Base-by-base conservation (phyloP, 306 rosid species). In the Sindora glabra region DNA sequence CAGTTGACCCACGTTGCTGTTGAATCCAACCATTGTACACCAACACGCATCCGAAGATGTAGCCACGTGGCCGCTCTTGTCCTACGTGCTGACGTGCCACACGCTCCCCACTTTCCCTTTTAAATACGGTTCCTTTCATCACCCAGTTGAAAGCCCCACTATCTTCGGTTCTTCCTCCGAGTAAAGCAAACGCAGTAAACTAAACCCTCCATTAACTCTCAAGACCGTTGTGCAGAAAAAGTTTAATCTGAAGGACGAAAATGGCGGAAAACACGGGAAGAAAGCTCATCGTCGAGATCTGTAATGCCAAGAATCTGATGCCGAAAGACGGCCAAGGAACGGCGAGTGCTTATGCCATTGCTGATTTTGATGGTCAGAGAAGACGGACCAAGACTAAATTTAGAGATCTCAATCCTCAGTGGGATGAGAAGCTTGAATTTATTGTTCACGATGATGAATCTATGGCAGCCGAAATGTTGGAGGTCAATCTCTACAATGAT, bases 261-360 rank as follows among this genome's bases (percentile, higher is more conserved):
- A 90, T 90, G 95, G 83, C 92, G 11, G 91, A 85, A 41, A 50
- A 18, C 37, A 47, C 70, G 16, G 67, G 63, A 0, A 74, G 96
- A 25, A 91, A 83, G 79, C 83, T 91, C 5, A 33, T 83, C 1
- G 96, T 91, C 0, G 86, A 87, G 56, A 69, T 91, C n/a, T 79
- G 84, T 66, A 81, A 72, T 11, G 97, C 97, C 7, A 85, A 85
- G 75, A 91, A 91, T 44, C 38, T 91, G 59, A 91, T 85, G 97
- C 97, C 96, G 0, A 91, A 91, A 53, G 97, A 91, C 44, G 96
- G 96, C 15, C 97, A 91, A 74, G 97, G 97, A 55, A 91, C 97
- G 1, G 92, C 96, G 1, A 91, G 89, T 23, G 97, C 97, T 8
- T 91, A 91, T 19, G 97, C 96, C 3, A 79, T 91, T 5, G 89